Base-by-base conservation (phyloP, 2,329 filamentous ascomycete species). In the Rosellinia necatrix region DNA sequence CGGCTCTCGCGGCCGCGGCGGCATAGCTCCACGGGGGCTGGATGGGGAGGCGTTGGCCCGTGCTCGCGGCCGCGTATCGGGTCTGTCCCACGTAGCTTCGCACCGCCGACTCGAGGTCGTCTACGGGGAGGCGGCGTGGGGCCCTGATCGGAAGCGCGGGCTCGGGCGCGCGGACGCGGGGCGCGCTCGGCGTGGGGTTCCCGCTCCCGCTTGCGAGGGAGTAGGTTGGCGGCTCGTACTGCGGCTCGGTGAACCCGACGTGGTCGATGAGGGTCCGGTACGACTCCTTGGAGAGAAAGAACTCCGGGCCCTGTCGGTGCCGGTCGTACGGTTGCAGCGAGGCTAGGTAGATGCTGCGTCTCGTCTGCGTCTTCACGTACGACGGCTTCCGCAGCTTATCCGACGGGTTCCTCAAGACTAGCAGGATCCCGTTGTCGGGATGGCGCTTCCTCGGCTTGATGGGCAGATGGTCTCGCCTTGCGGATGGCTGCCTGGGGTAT, bases 381-480 rank as follows among this genome's bases (percentile, higher is more conserved):
- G 52, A 61, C 13, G 42, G 49, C 44, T 61, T 60, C 12, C 22
- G 41, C 27, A 60, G 13, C 19, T 32, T 7, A 9, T 12, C 2
- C 12, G 43, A 34, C 6, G 13, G 1, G 13, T 48, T 15, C 3
- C 19, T n/a, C 6, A 61, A 52, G 6, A 47, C 8, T 0, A 61
- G 51, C 1, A 53, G 34, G 13, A 48, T 41, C 6, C 42, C 42
- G 15, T 58, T 58, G 27, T 60, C 58, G 13, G 58, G 58, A 15
- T 60, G 58, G 6, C 30, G n/a, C 24, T 41, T 41, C 42, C 25
- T 46, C 6, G 58, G 58, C 10, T 41, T 29, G 13, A 60, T 60
- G 1, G 58, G 58, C 19, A 60, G 58, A 34, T 60, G 48, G n/a
- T 49, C 24, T 7, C 5, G 29, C 29, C 54, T 50, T 13, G 30